Conservation (phyloP, 176 grass and related monocot species). For the Raddia guianensis region DNA sequence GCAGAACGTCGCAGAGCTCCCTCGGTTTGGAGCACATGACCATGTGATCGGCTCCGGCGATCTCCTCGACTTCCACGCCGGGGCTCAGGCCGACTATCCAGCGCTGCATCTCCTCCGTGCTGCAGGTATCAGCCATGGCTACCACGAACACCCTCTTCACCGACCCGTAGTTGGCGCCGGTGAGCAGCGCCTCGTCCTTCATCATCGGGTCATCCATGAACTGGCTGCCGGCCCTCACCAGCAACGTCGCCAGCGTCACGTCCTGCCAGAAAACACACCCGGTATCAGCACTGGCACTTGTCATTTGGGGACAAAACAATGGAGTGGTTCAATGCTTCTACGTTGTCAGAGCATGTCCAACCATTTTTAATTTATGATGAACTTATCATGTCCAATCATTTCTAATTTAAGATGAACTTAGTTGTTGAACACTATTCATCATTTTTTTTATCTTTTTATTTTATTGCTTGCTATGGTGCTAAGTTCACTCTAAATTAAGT, state of each 20-base stretch:
- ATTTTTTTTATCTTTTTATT: no score
- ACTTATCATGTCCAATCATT: no score
- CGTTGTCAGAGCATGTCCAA: no score
- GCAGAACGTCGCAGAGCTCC: constrained; percentile 42
- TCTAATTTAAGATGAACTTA: no score
- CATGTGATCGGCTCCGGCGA: constrained; percentile 61
- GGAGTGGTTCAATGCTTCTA: no score
- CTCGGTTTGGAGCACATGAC: constrained; percentile 54
- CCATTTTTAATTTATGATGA: no score
- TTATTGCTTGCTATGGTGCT: no score
- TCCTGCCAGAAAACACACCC: constrained; percentile 12
- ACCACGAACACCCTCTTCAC: constrained; percentile 56
- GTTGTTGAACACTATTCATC: no score
- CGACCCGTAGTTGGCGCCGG: constrained; percentile 41
- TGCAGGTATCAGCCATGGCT: constrained; percentile 45
- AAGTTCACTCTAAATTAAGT: no score
- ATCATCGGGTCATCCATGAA: constrained; percentile 43
- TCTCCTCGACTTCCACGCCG: constrained; percentile 39
- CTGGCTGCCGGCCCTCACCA: constrained; percentile 41
- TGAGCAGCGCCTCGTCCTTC: constrained; percentile 43
- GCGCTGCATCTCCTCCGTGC: constrained; percentile 37
- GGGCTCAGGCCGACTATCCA: constrained; percentile 47
- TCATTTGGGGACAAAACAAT: not conserved
- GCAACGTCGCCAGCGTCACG: constrained; percentile 45
- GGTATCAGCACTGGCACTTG: not conserved